phyloP scores from a whole-genome alignment of 139 green algal species.

The Volvox africanus region DNA sequence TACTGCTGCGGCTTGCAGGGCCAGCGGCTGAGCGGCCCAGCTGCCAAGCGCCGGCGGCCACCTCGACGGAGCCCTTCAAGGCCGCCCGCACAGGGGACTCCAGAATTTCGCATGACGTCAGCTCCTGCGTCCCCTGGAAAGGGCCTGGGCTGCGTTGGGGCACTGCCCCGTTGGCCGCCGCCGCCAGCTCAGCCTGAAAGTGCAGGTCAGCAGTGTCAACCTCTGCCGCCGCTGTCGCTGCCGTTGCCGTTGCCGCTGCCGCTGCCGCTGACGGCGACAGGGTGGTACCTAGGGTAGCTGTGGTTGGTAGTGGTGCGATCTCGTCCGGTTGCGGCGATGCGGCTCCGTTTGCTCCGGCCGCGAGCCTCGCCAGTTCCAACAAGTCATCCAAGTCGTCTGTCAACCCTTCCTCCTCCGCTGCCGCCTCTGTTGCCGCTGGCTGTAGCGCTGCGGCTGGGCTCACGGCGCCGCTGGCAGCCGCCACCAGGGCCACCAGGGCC shows the following conservation, averaged over 20 bases:
- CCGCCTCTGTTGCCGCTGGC: neutral
- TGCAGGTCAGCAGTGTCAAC: neutral
- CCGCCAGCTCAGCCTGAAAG: neutral
- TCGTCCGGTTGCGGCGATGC: neutral
- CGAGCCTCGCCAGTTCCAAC: neutral
- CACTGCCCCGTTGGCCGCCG: neutral
- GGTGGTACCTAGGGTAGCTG: too few species aligned
- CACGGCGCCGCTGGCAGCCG: slow-evolving; percentile 9
- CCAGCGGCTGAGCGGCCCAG: too few species aligned
- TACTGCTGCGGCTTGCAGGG: too few species aligned
- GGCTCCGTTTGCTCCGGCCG: neutral
- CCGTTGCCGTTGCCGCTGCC: neutral
- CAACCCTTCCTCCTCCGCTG: neutral
- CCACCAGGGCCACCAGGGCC: slow-evolving; percentile 10
- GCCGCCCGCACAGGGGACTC: neutral
- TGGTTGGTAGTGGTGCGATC: too few species aligned
- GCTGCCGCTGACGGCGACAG: neutral
- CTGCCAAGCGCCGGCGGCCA: too few species aligned
- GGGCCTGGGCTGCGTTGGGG: too few species aligned
- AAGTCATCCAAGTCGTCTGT: neutral
- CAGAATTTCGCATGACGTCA: neutral
- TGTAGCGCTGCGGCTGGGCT: neutral
- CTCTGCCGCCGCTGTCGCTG: neutral
- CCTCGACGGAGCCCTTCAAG: too few species aligned
- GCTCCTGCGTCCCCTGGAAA: neutral